Evolutionary conservation across 2,329 filamentous ascomycete species (phyloP), one percentile per base, ranked within the genome.

Genomic region (Botryotinia convoluta): DNA sequence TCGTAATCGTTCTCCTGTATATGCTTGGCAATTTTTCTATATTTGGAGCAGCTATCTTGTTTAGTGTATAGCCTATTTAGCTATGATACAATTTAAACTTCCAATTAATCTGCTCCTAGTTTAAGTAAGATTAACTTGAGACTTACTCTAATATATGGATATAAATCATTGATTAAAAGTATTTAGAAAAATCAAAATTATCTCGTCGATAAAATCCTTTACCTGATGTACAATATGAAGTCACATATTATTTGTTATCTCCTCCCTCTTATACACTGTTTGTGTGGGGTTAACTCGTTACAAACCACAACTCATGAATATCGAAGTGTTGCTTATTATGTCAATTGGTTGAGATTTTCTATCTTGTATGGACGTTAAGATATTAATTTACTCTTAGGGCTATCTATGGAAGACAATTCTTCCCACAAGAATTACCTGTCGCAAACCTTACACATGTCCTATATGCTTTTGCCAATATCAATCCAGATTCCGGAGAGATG

Each of bases 381-480:
- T 54, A 54, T 54, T 54, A 29, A 54, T n/a, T n/a, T 54, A 8
- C 4, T 54, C 18, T 10, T 54, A 87, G 86, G 92, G 91, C 88
- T 59, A 92, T 93, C 68, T 96, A 97, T 79, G 90, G 84, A 37
- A 87, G 93, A 72, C 88, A 92, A 75, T 93, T 91, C 79, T 87
- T 92, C 72, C 91, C 93, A 0, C 87, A 91, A 69, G 86, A 93
- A 77, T 86, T 97, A 18, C 91, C 91, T 0, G 88, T 86, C 3
- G 85, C 88, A 3, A 85, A 93, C 75, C 84, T 97, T 68, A 95
- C 91, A 0, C 93, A 96, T 78, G 85, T 97, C 1, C 86, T 97
- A 3, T 97, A 89, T 79, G 87, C 94, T 2, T 97, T 97, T 82
- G 92, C 93, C 78, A 94, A 97, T 79, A 82, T 97, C 35, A 85